Evolutionary conservation across 192 early-diverging fungal species (phyloP), one percentile per base, ranked within the genome.

Genomic region (Umbelopsis isabellina): DNA sequence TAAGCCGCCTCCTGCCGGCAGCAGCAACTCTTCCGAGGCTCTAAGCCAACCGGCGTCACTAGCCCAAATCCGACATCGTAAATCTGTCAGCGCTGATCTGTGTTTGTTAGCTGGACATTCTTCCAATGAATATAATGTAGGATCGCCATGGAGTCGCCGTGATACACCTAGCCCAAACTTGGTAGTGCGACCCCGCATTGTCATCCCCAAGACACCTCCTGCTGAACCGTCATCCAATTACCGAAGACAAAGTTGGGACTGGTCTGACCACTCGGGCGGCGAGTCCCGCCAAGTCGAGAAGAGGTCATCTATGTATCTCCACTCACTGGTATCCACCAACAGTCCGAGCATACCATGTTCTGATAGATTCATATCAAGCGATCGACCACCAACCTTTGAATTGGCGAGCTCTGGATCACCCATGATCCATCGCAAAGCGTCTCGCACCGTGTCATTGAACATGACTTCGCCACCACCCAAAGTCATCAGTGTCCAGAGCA

Each of bases 71-170:
- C 68, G 68, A 1, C 76, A 78, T 50, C 61, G 72, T 2, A 78
- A 78, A 55, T 73, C 76, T 15, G 68, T 73, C 7, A 78, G 76
- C 46, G 72, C 68, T 2, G 76, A 78, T 35, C 45, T 78, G 21
- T 73, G 45, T 7, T 48, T 12, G 55, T 48, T 66, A 64, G 44
- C 41, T 46, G 33, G 69, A 37, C 52, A 49, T 70, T 8, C 55
- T 13, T 35, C 55, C 2, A 25, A 16, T 35, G 37, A 41, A 41
- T 5, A 41, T 10, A 41, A 5, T 41, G 1, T 30, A 3, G 37
- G 37, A 1, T 68, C 23, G n/a, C 48, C 47, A 7, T 41, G 47
- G 35, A 47, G 33, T 46, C 72, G 72, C 1, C 49, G 35, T n/a
- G 52, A 65, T 1, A 21, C 53, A 51, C 41, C 47, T 1, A 52